A percentile compares a stretch with the other conserved stretches of the same genome.
Conservation (phyloP, 225 moss, liverwort and hornwort species). For the Sphagnum contortum region DNA sequence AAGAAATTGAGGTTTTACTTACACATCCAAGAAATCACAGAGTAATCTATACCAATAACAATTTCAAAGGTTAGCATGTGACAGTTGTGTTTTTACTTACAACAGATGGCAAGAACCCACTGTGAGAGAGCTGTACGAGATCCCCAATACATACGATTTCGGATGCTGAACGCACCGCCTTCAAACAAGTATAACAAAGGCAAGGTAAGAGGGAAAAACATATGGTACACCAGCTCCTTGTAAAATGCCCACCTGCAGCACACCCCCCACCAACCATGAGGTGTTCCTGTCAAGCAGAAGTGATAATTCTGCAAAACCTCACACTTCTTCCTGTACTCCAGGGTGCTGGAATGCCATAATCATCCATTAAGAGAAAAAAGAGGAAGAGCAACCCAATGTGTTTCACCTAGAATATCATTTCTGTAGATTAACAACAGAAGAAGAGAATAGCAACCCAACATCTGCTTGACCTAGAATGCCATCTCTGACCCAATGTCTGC, state of each 20-base stretch:
- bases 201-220: slow-evolving; percentile 64
- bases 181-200: slow-evolving; percentile 68
- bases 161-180: slow-evolving; percentile 58
- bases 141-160: slow-evolving; percentile 78
- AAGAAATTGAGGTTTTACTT: neutral
- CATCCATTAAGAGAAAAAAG: neutral
- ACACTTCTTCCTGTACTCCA: neutral
- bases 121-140: slow-evolving; percentile 26
- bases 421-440: too few species aligned
- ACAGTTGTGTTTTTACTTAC: slow-evolving; percentile 29
- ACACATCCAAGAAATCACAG: neutral
- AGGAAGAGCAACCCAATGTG: too few species aligned
- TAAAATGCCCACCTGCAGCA: slow-evolving; percentile 58
- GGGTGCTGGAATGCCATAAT: neutral
- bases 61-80: too few species aligned
- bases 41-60: too few species aligned
- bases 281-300: too few species aligned
- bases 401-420: too few species aligned
- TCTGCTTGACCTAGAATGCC: too few species aligned
- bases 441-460: too few species aligned
- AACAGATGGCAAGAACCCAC: slow-evolving; percentile 52
- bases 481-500: too few species aligned
- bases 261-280: too few species aligned
- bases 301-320: neutral
- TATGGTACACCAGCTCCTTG: slow-evolving; percentile 68